Evolutionary conservation across 345 rosid genomes (phyloP), one percentile per base, ranked within the genome.

Genomic region (Bretschneidera sinensis): DNA sequence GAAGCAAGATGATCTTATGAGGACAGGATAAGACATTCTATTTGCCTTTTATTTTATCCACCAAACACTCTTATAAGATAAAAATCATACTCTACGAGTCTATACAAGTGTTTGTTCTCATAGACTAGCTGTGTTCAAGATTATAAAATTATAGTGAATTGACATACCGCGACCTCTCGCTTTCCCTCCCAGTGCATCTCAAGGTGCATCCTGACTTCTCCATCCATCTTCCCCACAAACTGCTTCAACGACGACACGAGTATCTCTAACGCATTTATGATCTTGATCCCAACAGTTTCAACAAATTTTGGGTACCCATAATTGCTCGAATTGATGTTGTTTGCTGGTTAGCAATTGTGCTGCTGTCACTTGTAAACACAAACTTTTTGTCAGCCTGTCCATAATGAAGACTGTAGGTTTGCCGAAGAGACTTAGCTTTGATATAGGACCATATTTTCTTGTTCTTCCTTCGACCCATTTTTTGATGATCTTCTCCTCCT

Each of bases 141-240:
- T 28, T 2, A 28, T 28, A 8, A 28, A 8, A 2, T 28, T 0
- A 43, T n/a, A 1, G 13, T 47, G n/a, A 21, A 22, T 1, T 0
- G 2, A 63, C 77, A 10, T 65, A 79, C 77, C 62, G 17, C 66
- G 53, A 80, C 70, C 50, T 68, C 66, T 21, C 79, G 71, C 64
- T 81, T 78, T 48, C 80, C 80, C 39, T 48, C 48, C 84, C 86
- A 77, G 3, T 79, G 71, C 57, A 51, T 51, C 64, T 75, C 39
- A 13, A 85, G 65, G 54, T 81, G 84, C 66, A 55, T 16, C 76
- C 73, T 76, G 25, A 85, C 74, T 66, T 75, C 85, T 63, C 35
- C 67, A 21, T 83, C 85, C 54, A 85, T 83, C 67, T 76, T 77
- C 22, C 75, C 82, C 20, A 83, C 60, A 5, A 79, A 79, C 31